Evolutionary conservation across 805 yeast species (phyloP), one percentile per base, ranked within the genome.

Genomic region (Saccharomycopsis olivae): DNA sequence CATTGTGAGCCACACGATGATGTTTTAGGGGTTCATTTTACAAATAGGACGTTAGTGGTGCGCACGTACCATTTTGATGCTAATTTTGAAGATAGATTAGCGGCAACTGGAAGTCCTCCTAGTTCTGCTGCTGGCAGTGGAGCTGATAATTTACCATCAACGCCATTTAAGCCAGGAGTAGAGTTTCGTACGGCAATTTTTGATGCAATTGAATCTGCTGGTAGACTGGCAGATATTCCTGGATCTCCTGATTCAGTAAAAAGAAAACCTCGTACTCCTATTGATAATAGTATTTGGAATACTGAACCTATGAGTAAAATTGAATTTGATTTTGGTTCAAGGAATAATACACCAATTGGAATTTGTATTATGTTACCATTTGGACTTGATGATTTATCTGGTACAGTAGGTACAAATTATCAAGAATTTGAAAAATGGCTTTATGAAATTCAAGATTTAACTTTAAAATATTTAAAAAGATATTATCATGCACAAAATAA

Each of bases 21-120:
- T 11, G 21, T 20, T 13, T 30, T 41, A 28, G 29, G 33, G 8
- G 15, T 8, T 10, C 24, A 17, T 5, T 33, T 45, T n/a, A 33
- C 23, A 15, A 29, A 37, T 6, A 45, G 39, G 21, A 45, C 48
- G 3, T 33, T 44, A 5, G 46, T 38, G 18, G 39, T 41, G 4
- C n/a, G 48, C 19, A 36, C 48, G 14, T 44, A 41, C 20, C 46
- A 44, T 41, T 44, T 44, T 28, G 45, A 44, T 33, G 48, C 48
- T 5, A 41, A 41, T 24, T 44, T 31, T 32, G 48, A 44, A 32
- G 40, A 38, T 17, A 30, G 20, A 6, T 15, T 30, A 8, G 6
- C 16, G 5, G 21, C 14, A 6, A 30, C 10, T 16, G 16, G 16
- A 5, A 28, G n/a, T 5, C 8, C 27, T 9, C 11, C 11, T 9